These are phyloP conservation scores for Plantago major DNA, from an alignment of 257 asterid species.

Conservation along the genomic window DNA sequence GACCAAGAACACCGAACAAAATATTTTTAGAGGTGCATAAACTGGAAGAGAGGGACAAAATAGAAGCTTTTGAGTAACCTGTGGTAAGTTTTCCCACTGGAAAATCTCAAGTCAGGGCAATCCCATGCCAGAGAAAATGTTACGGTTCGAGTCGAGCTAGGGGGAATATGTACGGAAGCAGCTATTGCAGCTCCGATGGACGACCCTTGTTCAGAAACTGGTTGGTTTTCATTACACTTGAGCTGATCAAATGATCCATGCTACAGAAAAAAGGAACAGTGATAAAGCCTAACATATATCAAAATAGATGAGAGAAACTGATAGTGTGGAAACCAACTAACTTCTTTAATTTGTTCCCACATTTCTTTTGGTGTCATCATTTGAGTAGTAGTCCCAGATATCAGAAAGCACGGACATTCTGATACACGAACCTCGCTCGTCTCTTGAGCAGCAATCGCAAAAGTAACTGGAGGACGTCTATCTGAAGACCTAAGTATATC, in stretches of 20 bases:
- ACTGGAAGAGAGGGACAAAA: conserved; percentile 2
- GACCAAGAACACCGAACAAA: neutral
- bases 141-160: conserved; percentile 39
- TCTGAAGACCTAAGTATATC: conserved; percentile 40
- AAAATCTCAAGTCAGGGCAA: conserved; percentile 72
- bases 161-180: conserved; percentile 63
- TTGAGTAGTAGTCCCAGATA: conserved; percentile 49
- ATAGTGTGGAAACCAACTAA: neutral
- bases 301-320: neutral
- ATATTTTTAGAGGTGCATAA: neutral
- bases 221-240: conserved; percentile 34
- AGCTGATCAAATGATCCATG: conserved; percentile 54
- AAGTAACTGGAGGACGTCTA: conserved; percentile 61
- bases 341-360: conserved; percentile 73
- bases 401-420: conserved; percentile 65
- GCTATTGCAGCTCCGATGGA: conserved; percentile 77
- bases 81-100: conserved; percentile 71
- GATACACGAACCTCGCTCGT: conserved; percentile 57
- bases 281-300: neutral
- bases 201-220: conserved; percentile 67
- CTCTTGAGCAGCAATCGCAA: conserved; percentile 70
- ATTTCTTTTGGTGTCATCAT: conserved; percentile 57
- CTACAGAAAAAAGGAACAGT: conserved; percentile 25
- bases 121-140: conserved; percentile 84
- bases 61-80: conserved; percentile 30